These are phyloP conservation scores for Pistacia vera DNA, from an alignment of 345 rosid genomes.

Conservation along the genomic window DNA sequence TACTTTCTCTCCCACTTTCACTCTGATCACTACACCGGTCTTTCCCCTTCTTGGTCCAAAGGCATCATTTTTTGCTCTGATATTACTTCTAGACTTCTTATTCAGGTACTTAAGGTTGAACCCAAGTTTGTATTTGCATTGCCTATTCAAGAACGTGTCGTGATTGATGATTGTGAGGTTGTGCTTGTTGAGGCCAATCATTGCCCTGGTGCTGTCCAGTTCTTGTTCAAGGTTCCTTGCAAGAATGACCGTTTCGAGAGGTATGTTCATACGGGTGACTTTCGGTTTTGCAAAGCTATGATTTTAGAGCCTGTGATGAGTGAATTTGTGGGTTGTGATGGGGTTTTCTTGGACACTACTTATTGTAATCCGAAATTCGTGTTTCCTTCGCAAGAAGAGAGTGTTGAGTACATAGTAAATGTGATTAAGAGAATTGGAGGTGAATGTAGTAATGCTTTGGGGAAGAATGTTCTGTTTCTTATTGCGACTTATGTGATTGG, in stretches of 20 bases:
- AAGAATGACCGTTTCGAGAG: conserved; percentile 34
- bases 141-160: conserved; percentile 38
- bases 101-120: conserved; percentile 52
- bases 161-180: conserved; percentile 70
- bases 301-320: conserved; percentile 41
- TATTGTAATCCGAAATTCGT: conserved; percentile 81
- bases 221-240: conserved; percentile 59
- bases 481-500: conserved; percentile 91
- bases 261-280: conserved; percentile 91
- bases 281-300: conserved; percentile 64
- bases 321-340: conserved; percentile 68
- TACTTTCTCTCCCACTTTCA: conserved; percentile 96
- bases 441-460: conserved; percentile 18
- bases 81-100: conserved; percentile 62
- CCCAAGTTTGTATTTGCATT: conserved; percentile 52
- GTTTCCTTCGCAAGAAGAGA: conserved; percentile 77
- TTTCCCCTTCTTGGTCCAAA: conserved; percentile 68
- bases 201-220: conserved; percentile 91
- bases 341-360: conserved; percentile 78
- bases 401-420: conserved; percentile 61
- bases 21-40: conserved; percentile 85
- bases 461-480: conserved; percentile 68
- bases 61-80: conserved; percentile 82
- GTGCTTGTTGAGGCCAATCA: conserved; percentile 76
- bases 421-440: conserved; percentile 56